These are phyloP conservation scores for Neoascochyta sp. DNA, from an alignment of 2,329 filamentous ascomycete species.

Conservation along the genomic window DNA sequence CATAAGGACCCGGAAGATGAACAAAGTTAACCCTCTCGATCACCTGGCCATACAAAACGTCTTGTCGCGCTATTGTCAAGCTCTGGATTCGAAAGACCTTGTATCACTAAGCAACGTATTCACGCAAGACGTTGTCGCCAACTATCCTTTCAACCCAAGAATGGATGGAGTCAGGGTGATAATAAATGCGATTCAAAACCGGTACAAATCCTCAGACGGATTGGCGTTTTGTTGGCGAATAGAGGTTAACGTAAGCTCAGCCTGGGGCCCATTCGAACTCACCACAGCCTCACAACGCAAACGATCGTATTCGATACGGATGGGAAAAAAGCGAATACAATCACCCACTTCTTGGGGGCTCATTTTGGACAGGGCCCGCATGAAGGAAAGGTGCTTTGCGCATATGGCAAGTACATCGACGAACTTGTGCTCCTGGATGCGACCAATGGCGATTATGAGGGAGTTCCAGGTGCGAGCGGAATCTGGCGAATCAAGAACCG, in stretches of 20 bases:
- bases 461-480: constrained; percentile 38
- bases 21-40: constrained; percentile 22
- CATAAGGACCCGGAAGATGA: constrained; percentile 7
- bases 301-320: constrained; percentile 31
- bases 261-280: constrained; percentile 40
- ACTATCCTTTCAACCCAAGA: constrained; percentile 39
- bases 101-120: constrained; percentile 41
- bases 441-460: constrained; percentile 21
- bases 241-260: constrained; percentile 19
- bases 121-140: constrained; percentile 37
- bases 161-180: constrained; percentile 36
- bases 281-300: constrained; percentile 45
- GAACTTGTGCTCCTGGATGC: constrained; percentile 29
- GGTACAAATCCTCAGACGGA: constrained; percentile 22
- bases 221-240: neutral
- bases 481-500: constrained; percentile 40
- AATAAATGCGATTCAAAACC: constrained; percentile 30
- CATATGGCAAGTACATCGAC: constrained; percentile 44
- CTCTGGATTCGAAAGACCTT: constrained; percentile 44
- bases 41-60: constrained; percentile 42
- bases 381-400: constrained; percentile 40
- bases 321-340: constrained; percentile 32
- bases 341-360: constrained; percentile 43
- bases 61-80: constrained; percentile 44
- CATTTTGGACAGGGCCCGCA: constrained; percentile 45